Evolutionary conservation across 148 eudicot species (phyloP), one percentile per base, ranked within the genome.

Genomic region (Chenopodium album): DNA sequence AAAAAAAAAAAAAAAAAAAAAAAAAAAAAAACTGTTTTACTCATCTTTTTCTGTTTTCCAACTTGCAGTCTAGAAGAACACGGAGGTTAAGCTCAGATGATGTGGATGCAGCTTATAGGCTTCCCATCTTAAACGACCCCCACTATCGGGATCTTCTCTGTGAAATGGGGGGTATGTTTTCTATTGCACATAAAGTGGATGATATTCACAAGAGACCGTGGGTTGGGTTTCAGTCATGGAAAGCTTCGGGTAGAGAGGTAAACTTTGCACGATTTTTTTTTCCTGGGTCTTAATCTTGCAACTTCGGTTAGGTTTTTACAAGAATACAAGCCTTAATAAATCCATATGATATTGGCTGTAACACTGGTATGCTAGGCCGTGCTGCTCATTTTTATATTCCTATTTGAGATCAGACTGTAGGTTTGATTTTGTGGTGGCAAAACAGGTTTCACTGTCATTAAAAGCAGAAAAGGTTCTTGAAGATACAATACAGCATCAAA

Each of bases 181-280:
- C 98, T 23, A 82, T 94, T 87, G 96, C 98, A 82, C 89, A 89
- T 82, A 84, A 89, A 74, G 88, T 91, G 78, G 98, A 92, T 85
- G 89, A 90, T 59, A 89, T 94, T 82, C 98, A 94, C 79, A 92
- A 84, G 80, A 84, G 91, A 77, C 97, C 98, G 10, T 94, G 98
- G 98, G 92, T 94, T 75, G 98, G 98, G 66, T 94, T 91, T 84
- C 95, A 96, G 81, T 94, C 99, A 71, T 96, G 99, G 99, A 92
- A 87, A 82, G 94, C 99, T 85, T 85, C 93, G 78, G 97, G 95
- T 78, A 92, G 91, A 89, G 92, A 88, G 97, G 99, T 94, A 82
- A 85, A 26, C 23, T 79, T 81, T 52, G 22, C 20, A 64, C 32
- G 20, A 4, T 0, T 26, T 60, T 50, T 63, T 76, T 50, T 70